phyloP scores from a whole-genome alignment of 1,284 basidiomycete genomes.

The Moesziomyces globuligerus region DNA sequence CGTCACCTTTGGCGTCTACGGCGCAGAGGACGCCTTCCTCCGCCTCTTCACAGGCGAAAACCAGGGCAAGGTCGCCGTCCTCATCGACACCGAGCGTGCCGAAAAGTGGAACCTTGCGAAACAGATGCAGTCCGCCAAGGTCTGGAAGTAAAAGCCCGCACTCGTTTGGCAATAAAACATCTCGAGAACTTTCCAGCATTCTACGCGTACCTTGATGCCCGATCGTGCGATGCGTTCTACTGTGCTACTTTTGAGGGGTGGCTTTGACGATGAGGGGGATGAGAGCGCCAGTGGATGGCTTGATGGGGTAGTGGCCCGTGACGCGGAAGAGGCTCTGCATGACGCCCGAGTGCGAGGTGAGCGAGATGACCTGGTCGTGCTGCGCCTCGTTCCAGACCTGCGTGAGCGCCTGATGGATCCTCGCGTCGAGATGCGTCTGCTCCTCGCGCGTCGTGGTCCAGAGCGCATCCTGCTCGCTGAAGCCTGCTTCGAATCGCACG shows the following conservation, averaged over 20 bases:
- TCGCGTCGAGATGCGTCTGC: constrained; percentile 18
- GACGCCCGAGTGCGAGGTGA: constrained; percentile 50
- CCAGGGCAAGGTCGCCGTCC: constrained; percentile 43
- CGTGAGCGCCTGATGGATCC: constrained; percentile 30
- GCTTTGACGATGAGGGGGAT: constrained; percentile 54
- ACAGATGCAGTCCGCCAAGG: constrained; percentile 27
- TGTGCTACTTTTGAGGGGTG: constrained; percentile 25
- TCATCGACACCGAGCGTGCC: constrained; percentile 45
- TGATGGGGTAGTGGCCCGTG: constrained; percentile 33
- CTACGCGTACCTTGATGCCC: background rate
- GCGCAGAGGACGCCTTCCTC: constrained; percentile 47
- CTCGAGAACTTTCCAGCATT: background rate
- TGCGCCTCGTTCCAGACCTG: constrained; percentile 33
- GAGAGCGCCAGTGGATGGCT: constrained; percentile 38
- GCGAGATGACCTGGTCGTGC: constrained; percentile 31
- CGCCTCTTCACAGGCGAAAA: constrained; percentile 47
- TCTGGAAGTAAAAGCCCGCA: constrained; percentile 27
- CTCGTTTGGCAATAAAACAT: background rate
- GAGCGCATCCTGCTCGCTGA: constrained; percentile 22
- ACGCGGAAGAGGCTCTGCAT: constrained; percentile 48
- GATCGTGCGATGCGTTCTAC: background rate
- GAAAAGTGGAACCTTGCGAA: constrained; percentile 43
- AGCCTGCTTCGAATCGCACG: constrained; percentile 27
- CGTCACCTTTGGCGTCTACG: constrained; percentile 44
- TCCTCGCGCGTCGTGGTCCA: constrained; percentile 35